Conservation (phyloP, 176 grass and related monocot genomes). For the Eleusine coracana region DNA sequence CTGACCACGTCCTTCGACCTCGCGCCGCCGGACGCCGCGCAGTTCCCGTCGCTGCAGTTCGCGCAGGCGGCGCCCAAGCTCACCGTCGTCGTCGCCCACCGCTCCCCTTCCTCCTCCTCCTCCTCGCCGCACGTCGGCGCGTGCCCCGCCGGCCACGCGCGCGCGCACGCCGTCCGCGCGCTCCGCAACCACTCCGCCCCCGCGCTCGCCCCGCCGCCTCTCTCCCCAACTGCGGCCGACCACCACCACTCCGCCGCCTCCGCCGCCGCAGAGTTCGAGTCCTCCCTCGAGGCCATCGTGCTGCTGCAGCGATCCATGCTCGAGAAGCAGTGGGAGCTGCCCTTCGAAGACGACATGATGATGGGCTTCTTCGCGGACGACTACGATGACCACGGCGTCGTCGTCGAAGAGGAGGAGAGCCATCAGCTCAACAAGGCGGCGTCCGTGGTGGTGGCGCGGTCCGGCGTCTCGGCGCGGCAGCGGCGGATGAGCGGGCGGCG, state of each 20-base stretch:
- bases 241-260: not conserved
- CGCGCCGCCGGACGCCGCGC: constrained; percentile 28
- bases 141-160: constrained; percentile 11
- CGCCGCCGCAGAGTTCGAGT: constrained; percentile 44
- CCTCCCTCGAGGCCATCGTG: constrained; percentile 72
- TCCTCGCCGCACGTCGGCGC: constrained; percentile 39
- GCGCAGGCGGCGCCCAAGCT: constrained; percentile 51
- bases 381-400: not conserved
- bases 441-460: constrained; percentile 54
- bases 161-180: constrained; percentile 69
- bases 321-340: constrained; percentile 97
- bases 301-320: constrained; percentile 89
- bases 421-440: constrained; percentile 7
- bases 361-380: constrained; percentile 21
- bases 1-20: constrained; percentile 69
- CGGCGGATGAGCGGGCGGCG: constrained; percentile 62
- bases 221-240: not conserved
- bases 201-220: constrained; percentile 36
- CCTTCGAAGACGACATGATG: constrained; percentile 61
- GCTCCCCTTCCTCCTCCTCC: constrained; percentile 46
- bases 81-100: constrained; percentile 51
- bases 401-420: not conserved
- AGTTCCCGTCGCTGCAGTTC: constrained; percentile 22
- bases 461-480: constrained; percentile 65
- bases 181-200: constrained; percentile 58